Evolutionary conservation across 352 stramenopile species (phyloP).

Genomic region (Saprolegnia diclina): DNA sequence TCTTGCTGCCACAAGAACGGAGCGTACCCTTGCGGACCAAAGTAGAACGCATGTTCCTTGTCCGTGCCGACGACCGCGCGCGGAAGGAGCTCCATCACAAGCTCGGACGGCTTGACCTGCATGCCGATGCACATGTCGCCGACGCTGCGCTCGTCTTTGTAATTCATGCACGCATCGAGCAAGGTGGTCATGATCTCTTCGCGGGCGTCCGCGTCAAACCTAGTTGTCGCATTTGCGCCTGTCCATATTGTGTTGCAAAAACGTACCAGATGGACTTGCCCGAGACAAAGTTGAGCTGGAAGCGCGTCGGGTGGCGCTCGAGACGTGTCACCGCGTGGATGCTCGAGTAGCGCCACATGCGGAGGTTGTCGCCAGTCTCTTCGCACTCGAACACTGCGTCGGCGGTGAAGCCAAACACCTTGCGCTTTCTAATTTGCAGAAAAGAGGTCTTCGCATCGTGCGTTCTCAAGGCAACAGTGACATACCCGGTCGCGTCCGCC

Average conservation of each 20-base stretch:
- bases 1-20: neutral
- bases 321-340: constrained; percentile 11
- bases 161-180: constrained; percentile 15
- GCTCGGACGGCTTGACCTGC: constrained; percentile 1
- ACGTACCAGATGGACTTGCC: constrained; percentile 22
- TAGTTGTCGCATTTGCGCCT: neutral
- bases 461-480: too few relatives aligned
- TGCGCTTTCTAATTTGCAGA: neutral
- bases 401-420: constrained; percentile 1
- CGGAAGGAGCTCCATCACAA: constrained; percentile 14
- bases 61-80: neutral
- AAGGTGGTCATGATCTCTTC: constrained; percentile 19
- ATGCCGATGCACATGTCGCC: constrained; percentile 17
- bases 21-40: constrained; percentile 1
- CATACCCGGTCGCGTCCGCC: neutral
- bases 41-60: constrained; percentile 17
- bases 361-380: neutral
- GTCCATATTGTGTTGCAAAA: too few relatives aligned
- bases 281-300: constrained; percentile 3
- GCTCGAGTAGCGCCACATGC: neutral
- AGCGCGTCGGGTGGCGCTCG: constrained; percentile 2
- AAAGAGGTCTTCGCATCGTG: too few relatives aligned
- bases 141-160: neutral
- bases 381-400: constrained; percentile 1
- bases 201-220: constrained; percentile 4